Percentiles rank a stretch among this genome's conserved stretches.
Evolutionary conservation across 805 yeast species (phyloP).

Genomic region (Ogataea paraovalis): DNA sequence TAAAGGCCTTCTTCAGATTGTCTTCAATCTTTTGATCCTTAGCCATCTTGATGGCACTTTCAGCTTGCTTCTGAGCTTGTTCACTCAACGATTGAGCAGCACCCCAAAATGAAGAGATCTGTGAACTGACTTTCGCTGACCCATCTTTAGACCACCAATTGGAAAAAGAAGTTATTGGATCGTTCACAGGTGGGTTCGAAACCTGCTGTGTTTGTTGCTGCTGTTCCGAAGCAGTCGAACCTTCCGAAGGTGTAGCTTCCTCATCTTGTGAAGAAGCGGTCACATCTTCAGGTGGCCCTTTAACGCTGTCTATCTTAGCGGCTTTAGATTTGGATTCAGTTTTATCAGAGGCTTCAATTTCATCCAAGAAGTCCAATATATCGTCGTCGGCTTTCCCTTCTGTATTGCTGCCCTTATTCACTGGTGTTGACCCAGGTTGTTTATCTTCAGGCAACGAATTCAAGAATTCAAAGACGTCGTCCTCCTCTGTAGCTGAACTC

Average conservation of each 20-base stretch:
- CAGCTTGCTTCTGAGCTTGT: slow-evolving; percentile 45
- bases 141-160: slow-evolving; percentile 77
- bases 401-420: not conserved
- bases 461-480: slow-evolving; percentile 75
- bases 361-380: slow-evolving; percentile 57
- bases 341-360: slow-evolving; percentile 60
- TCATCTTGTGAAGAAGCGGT: slow-evolving; percentile 3
- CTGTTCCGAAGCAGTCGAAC: slow-evolving; percentile 1
- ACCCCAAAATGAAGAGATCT: slow-evolving; percentile 66
- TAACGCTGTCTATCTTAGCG: not conserved
- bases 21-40: slow-evolving; percentile 33
- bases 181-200: slow-evolving; percentile 29
- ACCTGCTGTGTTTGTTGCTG: not conserved
- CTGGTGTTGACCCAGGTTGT: slow-evolving; percentile 7
- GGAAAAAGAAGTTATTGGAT: slow-evolving; percentile 62
- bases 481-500: slow-evolving; percentile 44
- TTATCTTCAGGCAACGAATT: slow-evolving; percentile 67
- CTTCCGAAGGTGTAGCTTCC: slow-evolving; percentile 5
- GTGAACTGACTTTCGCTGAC: slow-evolving; percentile 55
- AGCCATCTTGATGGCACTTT: slow-evolving; percentile 48
- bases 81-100: slow-evolving; percentile 42
- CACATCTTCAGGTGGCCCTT: not conserved
- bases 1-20: slow-evolving; percentile 34
- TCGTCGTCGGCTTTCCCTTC: slow-evolving; percentile 43
- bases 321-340: slow-evolving; percentile 19